phyloP scores from a whole-genome alignment of 805 yeast species.

The Hanseniaspora clermontiae region DNA sequence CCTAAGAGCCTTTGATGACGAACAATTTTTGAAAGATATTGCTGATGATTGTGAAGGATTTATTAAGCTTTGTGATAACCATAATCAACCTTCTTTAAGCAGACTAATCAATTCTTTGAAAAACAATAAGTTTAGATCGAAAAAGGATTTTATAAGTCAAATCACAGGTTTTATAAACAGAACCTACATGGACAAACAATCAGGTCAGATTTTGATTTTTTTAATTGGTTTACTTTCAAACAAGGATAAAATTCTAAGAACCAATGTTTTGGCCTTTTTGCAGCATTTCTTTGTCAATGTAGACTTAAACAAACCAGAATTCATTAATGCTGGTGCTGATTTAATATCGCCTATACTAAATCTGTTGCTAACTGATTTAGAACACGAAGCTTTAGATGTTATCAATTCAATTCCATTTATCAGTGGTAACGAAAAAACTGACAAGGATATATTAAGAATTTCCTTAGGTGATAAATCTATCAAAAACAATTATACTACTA shows the following conservation, averaged over 20 bases:
- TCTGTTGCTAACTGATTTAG: conserved; percentile 67
- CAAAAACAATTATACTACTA: conserved; percentile 68
- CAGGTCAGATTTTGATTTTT: conserved; percentile 62
- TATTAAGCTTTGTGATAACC: conserved; percentile 46
- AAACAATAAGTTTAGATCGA: conserved; percentile 72
- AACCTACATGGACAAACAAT: conserved; percentile 58
- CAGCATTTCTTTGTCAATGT: conserved; percentile 64
- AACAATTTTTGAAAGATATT: conserved; percentile 39
- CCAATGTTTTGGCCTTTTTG: conserved; percentile 65
- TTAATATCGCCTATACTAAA: conserved; percentile 80
- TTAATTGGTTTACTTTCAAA: conserved; percentile 71
- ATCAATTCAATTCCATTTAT: conserved; percentile 72
- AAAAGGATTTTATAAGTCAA: conserved; percentile 77
- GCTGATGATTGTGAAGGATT: conserved; percentile 43
- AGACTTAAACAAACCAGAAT: conserved; percentile 64
- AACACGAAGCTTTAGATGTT: conserved; percentile 79
- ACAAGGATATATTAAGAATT: conserved; percentile 82
- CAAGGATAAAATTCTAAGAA: conserved; percentile 61
- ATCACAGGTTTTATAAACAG: conserved; percentile 56
- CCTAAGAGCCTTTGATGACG: conserved; percentile 60
- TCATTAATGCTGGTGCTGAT: conserved; percentile 87
- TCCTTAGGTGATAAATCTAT: conserved; percentile 72
- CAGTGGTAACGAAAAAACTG: conserved; percentile 73
- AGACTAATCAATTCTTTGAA: conserved; percentile 65
- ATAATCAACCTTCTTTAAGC: conserved; percentile 46